Base-by-base conservation (phyloP, 2,329 filamentous ascomycete genomes). In the Epichloe aotearoae region DNA sequence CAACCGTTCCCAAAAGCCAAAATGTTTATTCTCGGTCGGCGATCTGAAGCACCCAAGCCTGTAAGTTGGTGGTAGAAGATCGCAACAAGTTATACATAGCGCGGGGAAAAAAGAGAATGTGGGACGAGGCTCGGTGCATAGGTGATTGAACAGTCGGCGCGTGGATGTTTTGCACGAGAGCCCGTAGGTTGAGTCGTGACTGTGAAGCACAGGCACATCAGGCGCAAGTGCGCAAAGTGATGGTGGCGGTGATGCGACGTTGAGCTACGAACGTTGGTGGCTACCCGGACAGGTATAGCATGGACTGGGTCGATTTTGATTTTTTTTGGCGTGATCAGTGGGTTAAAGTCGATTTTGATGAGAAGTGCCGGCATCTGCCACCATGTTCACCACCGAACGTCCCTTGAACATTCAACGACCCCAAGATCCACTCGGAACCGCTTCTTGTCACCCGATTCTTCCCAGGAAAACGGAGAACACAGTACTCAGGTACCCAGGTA, bases 31-130 rank as follows among this genome's bases (percentile, higher is more conserved):
- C 11, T 33, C 23, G 20, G 12, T 30, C 4, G n/a, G 33, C 40
- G 3, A 33, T 14, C 8, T 41, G 38, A 30, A 41, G 51, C 50
- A 53, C 34, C 26, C 48, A 44, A 41, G 30, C 34, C 19, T 51
- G 40, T 42, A 37, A 1, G 30, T 26, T 49, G 45, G 41, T 37
- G 52, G 30, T 40, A 17, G 26, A 39, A 15, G 26, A 26, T 44
- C 47, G 36, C 47, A 33, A 47, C 20, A 37, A 30, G 33, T 26
- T 38, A 41, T 39, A 52, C 51, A 52, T 52, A 40, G 45, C 45
- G 49, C 39, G 48, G 39, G 33, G 30, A 8, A 44, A 20, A 39
- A 43, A 14, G 33, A 33, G 7, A 20, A 17, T 36, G 26, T 8
- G 37, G 3, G 26, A 42, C 14, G 36, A 33, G 36, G 7, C 8